Conservation (phyloP, 75 land plant genomes). For the Selaginella tamariscina region DNA sequence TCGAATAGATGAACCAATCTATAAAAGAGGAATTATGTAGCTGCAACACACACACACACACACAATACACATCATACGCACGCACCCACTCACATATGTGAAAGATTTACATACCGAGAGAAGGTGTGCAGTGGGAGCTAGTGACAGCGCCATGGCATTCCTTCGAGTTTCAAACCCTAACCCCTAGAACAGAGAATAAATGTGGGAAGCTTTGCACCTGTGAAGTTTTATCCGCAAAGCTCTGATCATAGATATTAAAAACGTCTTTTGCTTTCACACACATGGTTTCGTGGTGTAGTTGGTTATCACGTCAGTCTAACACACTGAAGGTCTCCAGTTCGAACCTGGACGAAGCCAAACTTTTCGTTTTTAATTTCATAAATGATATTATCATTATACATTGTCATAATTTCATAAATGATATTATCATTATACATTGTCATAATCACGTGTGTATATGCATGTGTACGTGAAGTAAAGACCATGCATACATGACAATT, state of each 20-base stretch:
- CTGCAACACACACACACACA: too few relatives aligned
- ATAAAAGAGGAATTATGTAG: too few relatives aligned
- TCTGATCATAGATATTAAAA: not conserved
- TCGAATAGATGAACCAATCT: not conserved
- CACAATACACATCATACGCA: not conserved
- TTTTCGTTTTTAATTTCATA: too few relatives aligned
- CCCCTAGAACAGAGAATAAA: not conserved
- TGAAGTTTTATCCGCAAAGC: not conserved
- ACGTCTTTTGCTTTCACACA: not conserved
- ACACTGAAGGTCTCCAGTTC: constrained; percentile 3
- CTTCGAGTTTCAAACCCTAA: not conserved
- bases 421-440: too few relatives aligned
- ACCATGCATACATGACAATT: too few relatives aligned
- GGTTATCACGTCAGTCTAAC: constrained; percentile 1
- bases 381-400: too few relatives aligned
- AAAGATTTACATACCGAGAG: not conserved
- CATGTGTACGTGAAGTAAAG: too few relatives aligned
- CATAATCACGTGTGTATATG: too few relatives aligned
- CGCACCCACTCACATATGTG: not conserved
- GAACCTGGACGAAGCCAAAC: constrained; percentile 1
- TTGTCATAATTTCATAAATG: too few relatives aligned
- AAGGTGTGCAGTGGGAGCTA: not conserved
- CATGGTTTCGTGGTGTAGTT: not conserved
- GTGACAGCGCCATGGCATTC: not conserved
- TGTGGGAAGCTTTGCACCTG: not conserved